These are phyloP conservation scores for Diaporthe humulicola DNA, from an alignment of 2,329 filamentous ascomycete genomes.

Conservation along the genomic window DNA sequence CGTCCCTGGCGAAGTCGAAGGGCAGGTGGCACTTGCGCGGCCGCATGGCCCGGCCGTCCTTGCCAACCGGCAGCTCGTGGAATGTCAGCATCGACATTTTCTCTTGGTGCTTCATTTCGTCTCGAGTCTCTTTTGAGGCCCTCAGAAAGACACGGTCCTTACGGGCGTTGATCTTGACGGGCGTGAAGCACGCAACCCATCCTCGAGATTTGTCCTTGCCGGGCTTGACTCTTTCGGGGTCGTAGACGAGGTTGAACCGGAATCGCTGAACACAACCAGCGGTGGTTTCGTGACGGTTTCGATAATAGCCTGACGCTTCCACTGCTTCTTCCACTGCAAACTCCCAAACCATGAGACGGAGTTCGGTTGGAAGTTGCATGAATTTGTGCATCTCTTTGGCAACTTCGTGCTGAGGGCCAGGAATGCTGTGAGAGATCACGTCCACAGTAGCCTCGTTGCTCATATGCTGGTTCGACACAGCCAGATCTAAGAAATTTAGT, in stretches of 20 bases:
- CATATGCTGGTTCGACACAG: too few relatives aligned
- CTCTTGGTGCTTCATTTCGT: background rate
- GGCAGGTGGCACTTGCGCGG: background rate
- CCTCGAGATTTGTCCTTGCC: background rate
- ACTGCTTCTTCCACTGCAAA: background rate
- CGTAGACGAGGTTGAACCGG: background rate
- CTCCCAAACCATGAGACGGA: background rate
- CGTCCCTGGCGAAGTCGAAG: background rate
- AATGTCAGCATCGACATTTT: background rate
- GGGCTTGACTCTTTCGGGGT: background rate
- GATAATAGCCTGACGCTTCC: too few relatives aligned
- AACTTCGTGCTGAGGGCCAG: background rate
- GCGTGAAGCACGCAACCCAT: constrained; percentile 17
- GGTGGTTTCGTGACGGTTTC: too few relatives aligned
- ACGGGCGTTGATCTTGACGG: background rate
- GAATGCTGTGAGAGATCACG: too few relatives aligned
- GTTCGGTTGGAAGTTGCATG: background rate
- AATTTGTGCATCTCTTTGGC: background rate
- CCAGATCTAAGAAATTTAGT: too few relatives aligned
- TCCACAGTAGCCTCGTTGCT: background rate
- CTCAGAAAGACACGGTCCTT: background rate
- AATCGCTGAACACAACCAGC: background rate
- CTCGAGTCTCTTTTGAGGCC: background rate
- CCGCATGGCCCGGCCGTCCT: rapidly evolving
- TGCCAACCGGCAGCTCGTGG: background rate